phyloP scores from a whole-genome alignment of 257 asterid species.

The Primulina eburnea region DNA sequence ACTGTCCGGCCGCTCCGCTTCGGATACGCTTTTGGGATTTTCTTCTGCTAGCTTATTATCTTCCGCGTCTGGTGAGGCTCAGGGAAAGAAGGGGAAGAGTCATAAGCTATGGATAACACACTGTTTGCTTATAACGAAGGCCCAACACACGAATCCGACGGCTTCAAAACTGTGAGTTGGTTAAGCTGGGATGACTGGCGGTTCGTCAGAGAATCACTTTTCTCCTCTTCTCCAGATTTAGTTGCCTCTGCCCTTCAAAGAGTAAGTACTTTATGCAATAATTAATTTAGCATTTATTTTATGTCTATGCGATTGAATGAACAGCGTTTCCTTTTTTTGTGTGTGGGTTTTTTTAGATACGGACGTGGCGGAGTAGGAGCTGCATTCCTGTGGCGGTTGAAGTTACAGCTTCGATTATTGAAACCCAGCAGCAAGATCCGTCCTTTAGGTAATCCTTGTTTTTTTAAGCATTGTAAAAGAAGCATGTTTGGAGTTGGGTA shows the following conservation, averaged over 20 bases:
- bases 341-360: conserved; percentile 44
- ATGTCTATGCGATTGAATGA: not conserved
- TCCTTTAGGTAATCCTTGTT: conserved; percentile 51
- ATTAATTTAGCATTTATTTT: not conserved
- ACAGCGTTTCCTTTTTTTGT: not conserved
- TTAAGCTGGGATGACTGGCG: conserved; percentile 85
- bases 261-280: conserved; percentile 32
- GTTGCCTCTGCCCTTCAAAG: conserved; percentile 56
- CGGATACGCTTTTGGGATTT: not conserved
- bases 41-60: not conserved
- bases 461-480: not conserved
- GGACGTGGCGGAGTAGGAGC: conserved; percentile 86
- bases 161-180: conserved; percentile 83
- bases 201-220: conserved; percentile 52
- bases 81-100: not conserved
- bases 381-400: conserved; percentile 65
- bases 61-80: not conserved
- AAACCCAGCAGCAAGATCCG: conserved; percentile 81
- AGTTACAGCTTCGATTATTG: conserved; percentile 69
- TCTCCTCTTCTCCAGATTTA: conserved; percentile 55
- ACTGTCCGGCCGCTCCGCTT: not conserved
- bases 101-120: not conserved
- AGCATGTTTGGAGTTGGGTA: not conserved
- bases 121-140: not conserved
- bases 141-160: conserved; percentile 29